These are phyloP conservation scores for Emericellopsis terricola DNA, from an alignment of 495 filamentous ascomycete species.

Conservation along the genomic window DNA sequence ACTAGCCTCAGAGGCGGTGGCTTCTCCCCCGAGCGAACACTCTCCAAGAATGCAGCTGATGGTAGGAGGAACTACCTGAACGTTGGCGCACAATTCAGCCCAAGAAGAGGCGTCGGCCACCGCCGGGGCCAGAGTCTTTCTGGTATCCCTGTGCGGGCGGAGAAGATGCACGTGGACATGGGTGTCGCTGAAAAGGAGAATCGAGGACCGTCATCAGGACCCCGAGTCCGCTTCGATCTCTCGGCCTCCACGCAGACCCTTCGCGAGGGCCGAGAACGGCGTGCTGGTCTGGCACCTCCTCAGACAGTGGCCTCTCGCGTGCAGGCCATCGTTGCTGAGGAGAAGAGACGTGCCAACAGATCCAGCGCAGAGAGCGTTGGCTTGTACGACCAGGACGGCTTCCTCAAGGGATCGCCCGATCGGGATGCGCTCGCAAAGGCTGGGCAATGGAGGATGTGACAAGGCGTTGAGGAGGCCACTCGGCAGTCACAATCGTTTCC, in stretches of 20 bases:
- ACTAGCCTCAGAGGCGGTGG: conserved; percentile 13
- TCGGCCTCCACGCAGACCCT: too few relatives aligned
- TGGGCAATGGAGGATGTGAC: not conserved
- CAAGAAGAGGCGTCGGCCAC: not conserved
- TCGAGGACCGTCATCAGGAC: not conserved
- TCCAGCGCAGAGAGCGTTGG: conserved; percentile 13
- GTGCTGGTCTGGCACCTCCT: too few relatives aligned
- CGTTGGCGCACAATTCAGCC: conserved; percentile 5
- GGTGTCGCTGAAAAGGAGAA: not conserved
- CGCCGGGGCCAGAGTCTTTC: not conserved
- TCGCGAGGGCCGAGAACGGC: too few relatives aligned
- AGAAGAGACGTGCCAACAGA: too few relatives aligned
- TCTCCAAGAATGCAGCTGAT: not conserved
- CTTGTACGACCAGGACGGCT: conserved; percentile 25
- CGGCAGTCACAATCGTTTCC: not conserved
- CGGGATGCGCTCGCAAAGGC: not conserved
- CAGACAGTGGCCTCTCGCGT: too few relatives aligned
- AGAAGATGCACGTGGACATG: not conserved
- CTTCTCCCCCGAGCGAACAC: conserved; percentile 6
- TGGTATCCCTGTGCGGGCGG: not conserved
- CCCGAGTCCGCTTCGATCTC: not conserved
- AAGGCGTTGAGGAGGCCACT: not conserved
- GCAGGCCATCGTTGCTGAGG: not conserved
- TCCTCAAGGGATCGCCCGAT: conserved; percentile 13
- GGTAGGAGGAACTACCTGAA: conserved; percentile 13